These are phyloP conservation scores for Phytophthora lateralis DNA, from an alignment of 352 stramenopile genomes.

Conservation along the genomic window DNA sequence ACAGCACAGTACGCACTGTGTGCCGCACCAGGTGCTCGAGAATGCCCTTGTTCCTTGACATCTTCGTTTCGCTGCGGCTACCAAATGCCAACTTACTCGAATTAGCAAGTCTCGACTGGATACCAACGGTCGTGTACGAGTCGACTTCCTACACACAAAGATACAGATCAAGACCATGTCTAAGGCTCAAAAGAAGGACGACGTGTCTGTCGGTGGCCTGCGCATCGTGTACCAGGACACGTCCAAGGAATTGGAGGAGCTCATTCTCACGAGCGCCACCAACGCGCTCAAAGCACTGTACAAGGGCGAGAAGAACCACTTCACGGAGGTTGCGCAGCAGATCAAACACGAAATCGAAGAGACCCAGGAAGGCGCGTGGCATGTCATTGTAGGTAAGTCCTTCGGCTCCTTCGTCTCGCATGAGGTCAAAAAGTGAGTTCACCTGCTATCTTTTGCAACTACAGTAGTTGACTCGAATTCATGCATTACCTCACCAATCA, in stretches of 20 bases:
- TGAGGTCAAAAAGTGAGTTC: constrained; percentile 79
- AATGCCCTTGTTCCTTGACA: constrained; percentile 20
- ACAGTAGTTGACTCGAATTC: not conserved
- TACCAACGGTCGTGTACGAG: constrained; percentile 9
- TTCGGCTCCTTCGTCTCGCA: constrained; percentile 88
- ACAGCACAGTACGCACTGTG: constrained; percentile 55
- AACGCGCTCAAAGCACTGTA: constrained; percentile 84
- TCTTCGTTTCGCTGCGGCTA: not conserved
- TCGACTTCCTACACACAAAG: constrained; percentile 19
- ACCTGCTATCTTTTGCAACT: not conserved
- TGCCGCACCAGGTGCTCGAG: constrained; percentile 48
- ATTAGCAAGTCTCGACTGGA: constrained; percentile 11
- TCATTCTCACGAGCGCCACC: constrained; percentile 71
- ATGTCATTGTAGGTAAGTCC: constrained; percentile 87
- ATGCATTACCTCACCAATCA: constrained; percentile 5
- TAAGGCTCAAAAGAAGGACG: constrained; percentile 83
- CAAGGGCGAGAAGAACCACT: constrained; percentile 87
- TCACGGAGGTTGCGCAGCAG: constrained; percentile 79
- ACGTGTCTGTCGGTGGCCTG: constrained; percentile 67
- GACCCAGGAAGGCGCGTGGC: constrained; percentile 68
- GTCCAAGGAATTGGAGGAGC: constrained; percentile 70
- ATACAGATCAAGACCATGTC: constrained; percentile 45
- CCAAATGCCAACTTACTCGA: constrained; percentile 10
- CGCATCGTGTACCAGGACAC: constrained; percentile 77
- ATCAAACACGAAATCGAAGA: constrained; percentile 85